phyloP scores from a whole-genome alignment of 2,329 filamentous ascomycete genomes.

The Helicocarpus griseus region DNA sequence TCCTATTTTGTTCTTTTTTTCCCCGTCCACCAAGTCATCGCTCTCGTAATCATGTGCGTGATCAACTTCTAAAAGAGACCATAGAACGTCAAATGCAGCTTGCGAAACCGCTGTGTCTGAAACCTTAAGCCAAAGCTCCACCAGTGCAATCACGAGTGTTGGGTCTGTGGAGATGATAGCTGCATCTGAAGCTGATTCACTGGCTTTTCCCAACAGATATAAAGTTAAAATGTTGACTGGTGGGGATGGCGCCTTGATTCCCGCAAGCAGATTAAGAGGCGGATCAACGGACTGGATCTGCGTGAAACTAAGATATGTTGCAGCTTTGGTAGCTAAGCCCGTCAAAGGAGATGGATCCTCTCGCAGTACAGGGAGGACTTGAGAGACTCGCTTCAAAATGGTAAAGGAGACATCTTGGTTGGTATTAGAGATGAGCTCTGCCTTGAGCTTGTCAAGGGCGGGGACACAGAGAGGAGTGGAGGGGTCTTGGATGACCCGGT shows the following conservation, averaged over 20 bases:
- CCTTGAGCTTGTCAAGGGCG: conserved; percentile 42
- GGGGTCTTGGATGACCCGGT: conserved; percentile 35
- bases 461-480: conserved; percentile 37
- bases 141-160: conserved; percentile 44
- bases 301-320: conserved; percentile 40
- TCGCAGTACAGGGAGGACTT: conserved; percentile 43
- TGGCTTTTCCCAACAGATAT: conserved; percentile 48
- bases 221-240: conserved; percentile 50
- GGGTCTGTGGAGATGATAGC: conserved; percentile 49
- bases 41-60: conserved; percentile 19
- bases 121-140: conserved; percentile 51
- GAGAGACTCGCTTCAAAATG: conserved; percentile 38
- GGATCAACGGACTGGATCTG: conserved; percentile 40
- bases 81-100: conserved; percentile 43
- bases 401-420: conserved; percentile 27
- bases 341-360: conserved; percentile 49
- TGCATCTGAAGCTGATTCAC: conserved; percentile 41
- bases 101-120: conserved; percentile 46
- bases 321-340: conserved; percentile 42
- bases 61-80: conserved; percentile 44
- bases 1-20: conserved; percentile 22
- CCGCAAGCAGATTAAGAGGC: conserved; percentile 45
- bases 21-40: conserved; percentile 14
- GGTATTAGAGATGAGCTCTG: conserved; percentile 31
- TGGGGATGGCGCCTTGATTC: conserved; percentile 40